Percentiles rank a stretch among this genome's conserved stretches.
phyloP scores from a whole-genome alignment of 2,329 filamentous ascomycete genomes.

The Epichloe coenophiala region DNA sequence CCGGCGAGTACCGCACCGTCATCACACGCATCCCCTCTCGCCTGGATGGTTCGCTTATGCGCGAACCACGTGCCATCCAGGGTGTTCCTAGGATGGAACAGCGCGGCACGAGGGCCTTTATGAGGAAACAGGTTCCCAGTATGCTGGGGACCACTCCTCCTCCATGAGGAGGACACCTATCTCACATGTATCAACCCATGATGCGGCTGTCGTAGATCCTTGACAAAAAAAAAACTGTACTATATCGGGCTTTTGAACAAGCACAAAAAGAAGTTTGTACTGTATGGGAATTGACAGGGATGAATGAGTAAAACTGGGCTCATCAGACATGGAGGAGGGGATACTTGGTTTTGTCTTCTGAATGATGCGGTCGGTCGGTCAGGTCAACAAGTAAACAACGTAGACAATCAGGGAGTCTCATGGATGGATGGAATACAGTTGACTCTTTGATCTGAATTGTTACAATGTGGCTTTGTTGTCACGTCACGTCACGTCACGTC shows the following conservation, averaged over 20 bases:
- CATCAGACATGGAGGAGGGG: neutral
- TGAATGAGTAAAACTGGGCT: neutral
- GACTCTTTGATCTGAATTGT: too few relatives aligned
- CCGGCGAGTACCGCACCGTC: slow-evolving; percentile 47
- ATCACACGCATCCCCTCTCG: slow-evolving; percentile 62
- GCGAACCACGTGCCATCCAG: slow-evolving; percentile 79
- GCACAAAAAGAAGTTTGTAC: neutral
- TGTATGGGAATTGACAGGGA: neutral
- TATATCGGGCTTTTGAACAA: neutral
- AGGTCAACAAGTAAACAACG: neutral
- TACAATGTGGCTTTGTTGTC: too few relatives aligned
- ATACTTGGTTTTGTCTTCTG: neutral
- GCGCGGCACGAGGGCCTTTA: slow-evolving; percentile 33
- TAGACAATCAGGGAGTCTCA: neutral
- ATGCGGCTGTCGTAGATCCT: too few relatives aligned
- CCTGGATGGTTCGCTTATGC: slow-evolving; percentile 77
- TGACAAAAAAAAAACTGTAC: neutral
- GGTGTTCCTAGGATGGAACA: slow-evolving; percentile 58
- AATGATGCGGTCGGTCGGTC: neutral
- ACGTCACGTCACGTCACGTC: too few relatives aligned
- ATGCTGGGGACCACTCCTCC: slow-evolving; percentile 31
- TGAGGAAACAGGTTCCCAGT: slow-evolving; percentile 42
- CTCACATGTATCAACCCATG: neutral
- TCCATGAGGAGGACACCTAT: slow-evolving; percentile 13
- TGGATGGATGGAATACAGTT: neutral